Evolutionary conservation across 345 rosid species (phyloP).

Genomic region (Linum tenue): DNA sequence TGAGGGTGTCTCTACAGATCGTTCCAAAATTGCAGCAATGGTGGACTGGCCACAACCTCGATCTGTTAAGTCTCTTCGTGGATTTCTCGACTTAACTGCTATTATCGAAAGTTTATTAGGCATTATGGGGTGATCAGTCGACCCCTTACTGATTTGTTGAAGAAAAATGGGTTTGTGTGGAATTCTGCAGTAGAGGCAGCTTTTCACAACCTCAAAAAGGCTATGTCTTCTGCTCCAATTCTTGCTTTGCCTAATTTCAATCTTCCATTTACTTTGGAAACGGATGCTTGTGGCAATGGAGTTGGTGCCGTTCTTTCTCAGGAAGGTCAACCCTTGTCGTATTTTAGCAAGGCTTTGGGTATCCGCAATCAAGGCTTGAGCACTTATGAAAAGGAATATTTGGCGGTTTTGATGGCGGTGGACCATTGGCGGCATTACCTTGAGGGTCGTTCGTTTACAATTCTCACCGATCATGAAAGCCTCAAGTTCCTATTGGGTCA

Average conservation of each 20-base stretch:
- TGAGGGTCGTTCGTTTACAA: background rate
- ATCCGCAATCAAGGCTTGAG: no score
- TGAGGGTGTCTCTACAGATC: background rate
- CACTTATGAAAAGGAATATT: no score
- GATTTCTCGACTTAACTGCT: background rate
- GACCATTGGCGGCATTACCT: slow-evolving; percentile 5
- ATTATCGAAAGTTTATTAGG: no score
- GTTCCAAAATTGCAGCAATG: background rate
- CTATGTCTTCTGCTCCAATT: background rate
- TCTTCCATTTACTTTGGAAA: no score
- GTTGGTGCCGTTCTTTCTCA: background rate
- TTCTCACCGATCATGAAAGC: background rate
- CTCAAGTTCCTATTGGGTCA: no score
- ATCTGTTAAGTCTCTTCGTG: background rate
- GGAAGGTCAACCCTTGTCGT: background rate
- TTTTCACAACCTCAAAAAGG: background rate
- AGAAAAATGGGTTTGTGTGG: background rate
- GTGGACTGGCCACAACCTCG: no score
- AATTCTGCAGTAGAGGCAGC: background rate
- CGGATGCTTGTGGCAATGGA: background rate
- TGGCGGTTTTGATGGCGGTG: no score
- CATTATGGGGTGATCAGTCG: no score
- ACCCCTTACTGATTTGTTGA: background rate
- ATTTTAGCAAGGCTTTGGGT: background rate
- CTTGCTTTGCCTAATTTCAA: background rate